Evolutionary conservation across 768 basidiomycete species (phyloP).

Genomic region (Austroboletus eburneus): DNA sequence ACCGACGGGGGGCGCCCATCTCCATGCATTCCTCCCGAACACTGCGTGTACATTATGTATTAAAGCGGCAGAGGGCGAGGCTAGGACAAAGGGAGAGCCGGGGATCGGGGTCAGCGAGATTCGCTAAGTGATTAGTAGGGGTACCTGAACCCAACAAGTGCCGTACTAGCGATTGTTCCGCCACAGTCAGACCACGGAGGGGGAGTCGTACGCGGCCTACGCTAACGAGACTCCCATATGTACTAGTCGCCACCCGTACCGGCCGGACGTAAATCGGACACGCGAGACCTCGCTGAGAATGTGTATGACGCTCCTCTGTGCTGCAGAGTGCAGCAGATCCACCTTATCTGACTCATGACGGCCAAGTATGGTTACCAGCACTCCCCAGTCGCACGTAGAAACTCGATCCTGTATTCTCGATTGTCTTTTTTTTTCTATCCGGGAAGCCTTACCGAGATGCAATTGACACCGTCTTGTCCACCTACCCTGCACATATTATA

Average conservation of each 20-base stretch:
- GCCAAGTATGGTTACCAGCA: slow-evolving; percentile 18
- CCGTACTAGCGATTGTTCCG: slow-evolving; percentile 16
- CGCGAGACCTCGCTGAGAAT: slow-evolving; percentile 1
- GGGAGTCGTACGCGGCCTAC: slow-evolving; percentile 1
- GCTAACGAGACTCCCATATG: background rate
- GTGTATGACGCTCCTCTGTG: background rate
- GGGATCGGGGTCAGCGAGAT: slow-evolving; percentile 5
- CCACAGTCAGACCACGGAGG: slow-evolving; percentile 10
- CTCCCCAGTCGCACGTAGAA: slow-evolving; percentile 15
- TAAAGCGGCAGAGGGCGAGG: background rate
- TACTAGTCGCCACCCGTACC: background rate
- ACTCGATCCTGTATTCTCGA: slow-evolving; percentile 16
- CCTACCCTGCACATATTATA: slow-evolving; percentile 27
- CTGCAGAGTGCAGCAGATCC: slow-evolving; percentile 1
- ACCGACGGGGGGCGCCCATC: too few relatives aligned
- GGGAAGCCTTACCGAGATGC: slow-evolving; percentile 29
- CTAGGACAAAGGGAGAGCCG: background rate
- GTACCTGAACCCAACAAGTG: too few relatives aligned
- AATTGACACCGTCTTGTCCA: slow-evolving; percentile 28
- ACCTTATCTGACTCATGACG: slow-evolving; percentile 18
- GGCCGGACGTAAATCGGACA: slow-evolving; percentile 15
- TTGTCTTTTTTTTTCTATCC: slow-evolving; percentile 18
- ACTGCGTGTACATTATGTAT: slow-evolving; percentile 17
- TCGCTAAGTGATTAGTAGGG: too few relatives aligned
- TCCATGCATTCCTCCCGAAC: too few relatives aligned